These are phyloP conservation scores for Mallotus japonicus DNA, from an alignment of 441 rosid genomes.

Conservation along the genomic window DNA sequence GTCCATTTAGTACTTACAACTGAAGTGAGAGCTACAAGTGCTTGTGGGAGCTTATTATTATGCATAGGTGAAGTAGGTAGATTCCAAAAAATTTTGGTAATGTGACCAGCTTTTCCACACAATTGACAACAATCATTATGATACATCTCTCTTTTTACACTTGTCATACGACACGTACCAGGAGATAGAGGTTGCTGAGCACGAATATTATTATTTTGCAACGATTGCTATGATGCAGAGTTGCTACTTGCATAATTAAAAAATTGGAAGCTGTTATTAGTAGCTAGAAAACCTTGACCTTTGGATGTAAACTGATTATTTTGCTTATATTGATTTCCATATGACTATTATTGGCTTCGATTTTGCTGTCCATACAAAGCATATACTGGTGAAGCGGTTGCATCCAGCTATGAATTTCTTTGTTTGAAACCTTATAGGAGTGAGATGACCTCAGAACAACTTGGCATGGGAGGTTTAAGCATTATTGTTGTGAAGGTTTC, in stretches of 20 bases:
- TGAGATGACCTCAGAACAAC: too few relatives aligned
- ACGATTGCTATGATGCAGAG: background rate
- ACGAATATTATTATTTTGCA: background rate
- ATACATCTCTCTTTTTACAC: background rate
- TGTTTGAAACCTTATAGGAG: too few relatives aligned
- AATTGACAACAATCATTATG: background rate
- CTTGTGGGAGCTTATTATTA: background rate
- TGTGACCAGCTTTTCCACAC: background rate
- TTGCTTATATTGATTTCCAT: too few relatives aligned
- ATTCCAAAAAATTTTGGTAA: slow-evolving; percentile 1
- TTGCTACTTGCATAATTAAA: background rate
- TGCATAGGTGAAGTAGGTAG: background rate
- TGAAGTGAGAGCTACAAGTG: background rate
- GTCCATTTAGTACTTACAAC: background rate
- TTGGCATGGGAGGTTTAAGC: too few relatives aligned
- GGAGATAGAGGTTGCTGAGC: slow-evolving; percentile 1
- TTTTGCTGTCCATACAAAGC: too few relatives aligned
- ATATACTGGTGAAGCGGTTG: too few relatives aligned
- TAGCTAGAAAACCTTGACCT: slow-evolving; percentile 2
- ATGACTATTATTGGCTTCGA: too few relatives aligned
- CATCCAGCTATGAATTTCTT: too few relatives aligned
- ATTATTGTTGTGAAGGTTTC: too few relatives aligned
- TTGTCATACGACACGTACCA: background rate
- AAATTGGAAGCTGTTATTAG: background rate
- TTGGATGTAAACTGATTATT: slow-evolving; percentile 12